Evolutionary conservation across 1,284 basidiomycete species (phyloP), one percentile per base, ranked within the genome.

Genomic region (Athelia sp.): DNA sequence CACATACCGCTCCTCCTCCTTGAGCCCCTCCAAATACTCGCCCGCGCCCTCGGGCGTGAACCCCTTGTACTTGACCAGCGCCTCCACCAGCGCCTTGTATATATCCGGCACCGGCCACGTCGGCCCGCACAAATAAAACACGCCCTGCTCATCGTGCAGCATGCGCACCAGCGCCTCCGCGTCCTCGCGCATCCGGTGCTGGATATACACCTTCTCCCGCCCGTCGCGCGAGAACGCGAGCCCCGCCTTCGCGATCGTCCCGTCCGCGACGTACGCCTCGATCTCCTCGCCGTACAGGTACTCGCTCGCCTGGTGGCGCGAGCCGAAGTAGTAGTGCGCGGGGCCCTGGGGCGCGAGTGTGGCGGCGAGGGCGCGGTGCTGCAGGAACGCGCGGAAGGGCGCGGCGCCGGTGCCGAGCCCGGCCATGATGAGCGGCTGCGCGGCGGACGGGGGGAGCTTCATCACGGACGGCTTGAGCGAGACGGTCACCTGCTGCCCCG

Each of bases 101-200:
- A 99, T 92, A 62, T 99, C 97, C 4, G 96, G 94, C n/a, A 98
- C 95, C 22, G 96, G 96, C 95, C 95, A 98, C 22, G 95, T 98
- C 34, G 95, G 95, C 32, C 97, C 97, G 68, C 97, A 98, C 46
- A 99, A 78, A 69, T 96, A 98, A 72, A 99, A 99, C 61, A 88
- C 91, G 21, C 90, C 93, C 26, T 82, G 70, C 50, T 82, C 74
- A 36, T 80, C 73, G 53, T 79, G 73, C 50, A 98, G 72, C 79
- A 91, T 83, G 56, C 80, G 69, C 48, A 84, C 86, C 32, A 99
- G 79, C 47, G 77, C 72, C 59, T 83, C 77, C 38, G 87, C 87
- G 66, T 99, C 93, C 65, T 96, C 86, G 51, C 84, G 74, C 90
- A 99, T 99, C 78, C 93, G 95, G 78, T 99, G 91, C 70, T 99